These are phyloP conservation scores for Suillus placidus DNA, from an alignment of 768 basidiomycete genomes.

Conservation along the genomic window DNA sequence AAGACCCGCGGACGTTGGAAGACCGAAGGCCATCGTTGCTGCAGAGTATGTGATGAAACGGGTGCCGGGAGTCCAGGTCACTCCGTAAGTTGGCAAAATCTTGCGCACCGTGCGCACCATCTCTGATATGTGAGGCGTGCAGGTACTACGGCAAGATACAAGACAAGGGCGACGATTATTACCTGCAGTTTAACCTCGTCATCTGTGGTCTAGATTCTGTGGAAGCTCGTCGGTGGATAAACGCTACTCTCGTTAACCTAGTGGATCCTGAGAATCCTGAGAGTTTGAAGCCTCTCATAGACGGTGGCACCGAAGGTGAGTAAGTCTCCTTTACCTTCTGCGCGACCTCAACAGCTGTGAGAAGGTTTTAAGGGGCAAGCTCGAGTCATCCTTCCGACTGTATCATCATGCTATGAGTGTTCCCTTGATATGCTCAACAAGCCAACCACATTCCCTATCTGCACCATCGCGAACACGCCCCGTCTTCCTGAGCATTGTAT, in stretches of 20 bases:
- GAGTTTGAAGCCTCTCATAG: constrained; percentile 93
- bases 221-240: constrained; percentile 98
- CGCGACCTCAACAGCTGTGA: constrained; percentile 5
- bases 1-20: constrained; percentile 89
- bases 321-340: background rate
- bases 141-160: constrained; percentile 98
- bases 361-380: constrained; percentile 98
- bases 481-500: constrained; percentile 98
- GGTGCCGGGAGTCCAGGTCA: constrained; percentile 94
- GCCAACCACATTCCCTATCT: constrained; percentile 95
- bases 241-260: constrained; percentile 93
- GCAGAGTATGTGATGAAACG: constrained; percentile 97
- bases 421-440: constrained; percentile 98
- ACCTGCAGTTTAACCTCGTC: constrained; percentile 94
- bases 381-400: constrained; percentile 91
- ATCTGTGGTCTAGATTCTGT: constrained; percentile 98
- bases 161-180: constrained; percentile 94
- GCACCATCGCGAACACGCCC: constrained; percentile 98
- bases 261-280: constrained; percentile 94
- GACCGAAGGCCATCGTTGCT: constrained; percentile 91
- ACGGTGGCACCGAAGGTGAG: constrained; percentile 96
- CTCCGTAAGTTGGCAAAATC: constrained; percentile 66
- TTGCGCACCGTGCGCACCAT: background rate
- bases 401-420: constrained; percentile 98
- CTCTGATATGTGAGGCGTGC: constrained; percentile 18